Evolutionary conservation across 495 filamentous ascomycete species (phyloP).

Genomic region (Glarea lozoyensis): DNA sequence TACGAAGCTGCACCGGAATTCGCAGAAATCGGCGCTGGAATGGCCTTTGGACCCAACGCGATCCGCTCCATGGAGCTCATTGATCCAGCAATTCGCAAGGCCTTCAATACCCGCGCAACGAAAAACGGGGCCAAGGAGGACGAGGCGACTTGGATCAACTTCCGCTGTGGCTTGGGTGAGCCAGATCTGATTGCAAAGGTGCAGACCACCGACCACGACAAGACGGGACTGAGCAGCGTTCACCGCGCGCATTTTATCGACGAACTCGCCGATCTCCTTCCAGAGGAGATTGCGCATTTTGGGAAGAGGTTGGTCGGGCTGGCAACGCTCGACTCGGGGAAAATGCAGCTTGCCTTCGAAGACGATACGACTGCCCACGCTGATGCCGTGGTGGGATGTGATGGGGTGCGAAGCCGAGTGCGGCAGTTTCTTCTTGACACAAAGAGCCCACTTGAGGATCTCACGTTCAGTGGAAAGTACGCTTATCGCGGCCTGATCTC

Average conservation of each 20-base stretch:
- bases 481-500: slow-evolving; percentile 44
- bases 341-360: slow-evolving; percentile 36
- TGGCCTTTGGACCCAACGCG: slow-evolving; percentile 51
- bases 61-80: slow-evolving; percentile 43
- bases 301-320: slow-evolving; percentile 22
- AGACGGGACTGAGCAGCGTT: slow-evolving; percentile 18
- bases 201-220: slow-evolving; percentile 15
- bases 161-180: slow-evolving; percentile 6
- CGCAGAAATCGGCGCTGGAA: slow-evolving; percentile 45
- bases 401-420: slow-evolving; percentile 43
- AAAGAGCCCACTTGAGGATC: slow-evolving; percentile 22
- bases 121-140: slow-evolving; percentile 3
- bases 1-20: slow-evolving; percentile 7
- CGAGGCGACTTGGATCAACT: slow-evolving; percentile 13
- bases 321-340: slow-evolving; percentile 11
- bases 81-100: slow-evolving; percentile 33
- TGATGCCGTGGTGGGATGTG: slow-evolving; percentile 45
- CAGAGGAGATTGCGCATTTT: slow-evolving; percentile 31
- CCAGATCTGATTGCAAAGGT: slow-evolving; percentile 4
- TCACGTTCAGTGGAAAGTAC: slow-evolving; percentile 38
- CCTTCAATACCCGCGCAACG: slow-evolving; percentile 11
- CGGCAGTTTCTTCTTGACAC: slow-evolving; percentile 31
- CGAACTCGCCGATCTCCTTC: slow-evolving; percentile 45
- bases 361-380: slow-evolving; percentile 43
- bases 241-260: slow-evolving; percentile 50